Conservation (phyloP, 192 early-diverging fungal species). For the Phlyctochytrium planicorne region DNA sequence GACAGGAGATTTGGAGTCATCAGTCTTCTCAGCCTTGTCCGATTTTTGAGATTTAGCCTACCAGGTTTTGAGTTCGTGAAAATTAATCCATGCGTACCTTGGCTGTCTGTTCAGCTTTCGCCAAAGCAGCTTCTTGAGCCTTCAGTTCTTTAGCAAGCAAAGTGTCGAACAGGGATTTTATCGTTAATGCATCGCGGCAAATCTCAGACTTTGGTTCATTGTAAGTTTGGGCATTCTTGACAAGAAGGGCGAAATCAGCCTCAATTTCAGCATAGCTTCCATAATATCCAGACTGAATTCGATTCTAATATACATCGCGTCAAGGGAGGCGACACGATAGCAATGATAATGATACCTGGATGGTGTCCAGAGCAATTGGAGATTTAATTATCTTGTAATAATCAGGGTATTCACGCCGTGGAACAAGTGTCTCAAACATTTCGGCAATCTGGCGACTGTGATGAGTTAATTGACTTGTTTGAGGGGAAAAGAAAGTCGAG, state of each 20-base stretch:
- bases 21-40: not conserved
- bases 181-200: constrained; percentile 78
- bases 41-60: not conserved
- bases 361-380: constrained; percentile 88
- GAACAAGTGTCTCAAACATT: constrained; percentile 76
- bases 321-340: no score
- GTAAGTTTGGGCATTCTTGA: constrained; percentile 87
- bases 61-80: not conserved
- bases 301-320: constrained; percentile 40
- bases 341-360: constrained; percentile 33
- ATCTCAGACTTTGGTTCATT: constrained; percentile 90
- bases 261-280: constrained; percentile 53
- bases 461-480: not conserved
- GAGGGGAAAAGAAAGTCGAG: no score
- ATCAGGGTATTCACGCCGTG: constrained; percentile 72
- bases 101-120: not conserved
- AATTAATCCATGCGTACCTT: constrained; percentile 6
- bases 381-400: constrained; percentile 88
- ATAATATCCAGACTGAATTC: constrained; percentile 73
- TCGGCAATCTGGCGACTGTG: constrained; percentile 61
- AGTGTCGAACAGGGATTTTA: constrained; percentile 41
- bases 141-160: constrained; percentile 19
- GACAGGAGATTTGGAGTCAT: not conserved
- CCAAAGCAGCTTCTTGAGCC: not conserved
- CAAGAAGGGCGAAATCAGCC: constrained; percentile 84